Conservation (phyloP, 768 basidiomycete species). For the Dacryopinax spathularia region DNA sequence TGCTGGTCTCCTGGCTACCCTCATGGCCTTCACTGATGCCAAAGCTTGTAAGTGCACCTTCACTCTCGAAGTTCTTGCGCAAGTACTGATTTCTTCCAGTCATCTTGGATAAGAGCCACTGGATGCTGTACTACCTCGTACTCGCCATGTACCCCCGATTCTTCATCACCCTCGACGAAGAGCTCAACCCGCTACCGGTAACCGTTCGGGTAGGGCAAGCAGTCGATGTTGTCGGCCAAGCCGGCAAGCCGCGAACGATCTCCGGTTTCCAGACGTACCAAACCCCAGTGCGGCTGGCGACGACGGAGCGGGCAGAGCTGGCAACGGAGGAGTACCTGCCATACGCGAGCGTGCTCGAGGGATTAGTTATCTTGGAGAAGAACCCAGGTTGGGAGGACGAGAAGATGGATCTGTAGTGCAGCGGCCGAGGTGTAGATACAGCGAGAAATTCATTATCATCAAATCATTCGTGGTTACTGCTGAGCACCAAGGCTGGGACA, state of each 20-base stretch:
- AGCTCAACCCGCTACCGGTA: constrained; percentile 69
- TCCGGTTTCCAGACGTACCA: constrained; percentile 98
- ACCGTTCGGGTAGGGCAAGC: constrained; percentile 96
- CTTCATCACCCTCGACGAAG: constrained; percentile 91
- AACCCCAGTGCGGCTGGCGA: constrained; percentile 88
- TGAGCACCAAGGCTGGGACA: no score
- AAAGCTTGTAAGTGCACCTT: constrained; percentile 61
- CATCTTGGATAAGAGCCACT: constrained; percentile 87
- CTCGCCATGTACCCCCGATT: constrained; percentile 98
- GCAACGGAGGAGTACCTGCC: constrained; percentile 95
- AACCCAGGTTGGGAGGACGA: constrained; percentile 45
- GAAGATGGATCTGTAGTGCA: constrained; percentile 11
- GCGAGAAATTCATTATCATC: no score
- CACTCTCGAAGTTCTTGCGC: neutral
- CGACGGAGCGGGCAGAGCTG: constrained; percentile 85
- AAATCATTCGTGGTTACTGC: no score
- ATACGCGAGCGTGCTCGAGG: constrained; percentile 79
- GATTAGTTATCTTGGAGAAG: constrained; percentile 82
- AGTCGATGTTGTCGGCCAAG: constrained; percentile 93
- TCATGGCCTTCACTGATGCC: constrained; percentile 87
- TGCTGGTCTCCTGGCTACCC: constrained; percentile 73
- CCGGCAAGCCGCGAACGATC: constrained; percentile 91
- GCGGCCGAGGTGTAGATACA: neutral
- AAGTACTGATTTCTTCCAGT: constrained; percentile 39
- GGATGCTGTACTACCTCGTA: constrained; percentile 95